These are phyloP conservation scores for Thecaphora thlaspeos DNA, from an alignment of 1,284 basidiomycete species.

Conservation along the genomic window DNA sequence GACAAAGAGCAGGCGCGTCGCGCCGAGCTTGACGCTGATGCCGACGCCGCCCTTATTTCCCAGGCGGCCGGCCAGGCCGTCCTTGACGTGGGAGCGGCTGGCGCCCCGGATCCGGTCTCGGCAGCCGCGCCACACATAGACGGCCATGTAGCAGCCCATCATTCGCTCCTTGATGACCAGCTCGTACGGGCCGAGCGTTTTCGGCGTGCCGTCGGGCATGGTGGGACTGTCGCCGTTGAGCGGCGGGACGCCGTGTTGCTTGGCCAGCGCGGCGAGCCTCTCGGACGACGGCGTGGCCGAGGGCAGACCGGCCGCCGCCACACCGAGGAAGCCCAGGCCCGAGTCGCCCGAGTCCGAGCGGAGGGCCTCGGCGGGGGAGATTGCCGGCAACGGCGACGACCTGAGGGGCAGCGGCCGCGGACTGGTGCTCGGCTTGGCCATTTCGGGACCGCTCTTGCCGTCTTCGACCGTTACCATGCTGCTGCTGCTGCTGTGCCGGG, in stretches of 20 bases:
- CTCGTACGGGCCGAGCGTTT: constrained; percentile 66
- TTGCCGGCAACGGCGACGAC: neutral
- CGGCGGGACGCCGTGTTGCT: neutral
- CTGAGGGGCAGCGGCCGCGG: neutral
- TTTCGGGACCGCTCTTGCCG: neutral
- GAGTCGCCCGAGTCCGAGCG: neutral
- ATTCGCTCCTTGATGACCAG: constrained; percentile 78
- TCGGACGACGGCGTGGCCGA: neutral
- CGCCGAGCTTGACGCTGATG: constrained; percentile 73
- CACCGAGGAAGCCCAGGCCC: neutral
- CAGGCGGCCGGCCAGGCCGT: constrained; percentile 77
- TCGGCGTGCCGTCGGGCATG: constrained; percentile 32
- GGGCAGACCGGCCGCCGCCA: neutral
- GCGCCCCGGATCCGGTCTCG: constrained; percentile 54
- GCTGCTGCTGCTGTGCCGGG: too few relatives aligned
- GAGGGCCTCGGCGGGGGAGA: neutral
- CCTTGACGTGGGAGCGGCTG: constrained; percentile 68
- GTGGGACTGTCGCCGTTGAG: neutral
- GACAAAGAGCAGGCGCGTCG: constrained; percentile 74
- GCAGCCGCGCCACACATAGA: constrained; percentile 53
- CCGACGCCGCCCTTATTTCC: constrained; percentile 77
- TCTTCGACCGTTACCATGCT: too few relatives aligned
- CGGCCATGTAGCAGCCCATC: constrained; percentile 73
- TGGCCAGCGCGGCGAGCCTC: neutral
- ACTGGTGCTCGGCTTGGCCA: neutral